These are phyloP conservation scores for Salvia rosmarinus DNA, from an alignment of 257 asterid genomes.

Conservation along the genomic window DNA sequence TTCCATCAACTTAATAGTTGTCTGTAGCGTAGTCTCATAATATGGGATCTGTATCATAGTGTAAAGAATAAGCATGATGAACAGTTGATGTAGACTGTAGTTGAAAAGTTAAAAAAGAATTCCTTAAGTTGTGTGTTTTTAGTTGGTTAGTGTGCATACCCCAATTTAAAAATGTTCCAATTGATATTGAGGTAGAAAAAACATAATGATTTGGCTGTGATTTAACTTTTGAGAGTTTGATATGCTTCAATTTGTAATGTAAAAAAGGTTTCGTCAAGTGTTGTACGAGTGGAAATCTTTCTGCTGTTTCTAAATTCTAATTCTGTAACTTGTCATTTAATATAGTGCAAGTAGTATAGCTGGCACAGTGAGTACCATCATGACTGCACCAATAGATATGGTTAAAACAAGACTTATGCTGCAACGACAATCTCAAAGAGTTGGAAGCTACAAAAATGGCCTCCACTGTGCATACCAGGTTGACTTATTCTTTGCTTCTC, in stretches of 20 bases:
- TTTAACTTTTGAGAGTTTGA: background rate
- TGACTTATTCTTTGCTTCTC: slow-evolving; percentile 32
- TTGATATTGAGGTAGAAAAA: slow-evolving; percentile 10
- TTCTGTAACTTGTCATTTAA: slow-evolving; percentile 37
- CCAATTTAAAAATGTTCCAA: background rate
- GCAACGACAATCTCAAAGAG: slow-evolving; percentile 70
- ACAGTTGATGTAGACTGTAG: background rate
- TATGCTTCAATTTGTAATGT: slow-evolving; percentile 15
- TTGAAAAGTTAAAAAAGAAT: background rate
- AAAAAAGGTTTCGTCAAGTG: slow-evolving; percentile 10
- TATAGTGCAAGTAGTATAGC: slow-evolving; percentile 86
- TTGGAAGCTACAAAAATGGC: slow-evolving; percentile 75
- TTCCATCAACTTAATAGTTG: slow-evolving; percentile 3
- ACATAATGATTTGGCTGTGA: slow-evolving; percentile 1
- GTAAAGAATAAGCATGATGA: slow-evolving; percentile 5
- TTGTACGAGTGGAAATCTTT: slow-evolving; percentile 7
- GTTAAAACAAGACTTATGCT: slow-evolving; percentile 96
- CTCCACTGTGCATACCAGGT: slow-evolving; percentile 95
- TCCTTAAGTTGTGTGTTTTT: background rate
- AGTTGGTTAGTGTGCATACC: background rate
- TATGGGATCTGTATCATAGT: background rate
- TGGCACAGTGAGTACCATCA: slow-evolving; percentile 79
- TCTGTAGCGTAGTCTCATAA: slow-evolving; percentile 17
- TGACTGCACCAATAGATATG: slow-evolving; percentile 92
- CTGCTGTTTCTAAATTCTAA: slow-evolving; percentile 32